Percentiles rank a stretch among this genome's conserved stretches.
Conservation (phyloP, 1,284 basidiomycete genomes). For the Dichomitus squalens region DNA sequence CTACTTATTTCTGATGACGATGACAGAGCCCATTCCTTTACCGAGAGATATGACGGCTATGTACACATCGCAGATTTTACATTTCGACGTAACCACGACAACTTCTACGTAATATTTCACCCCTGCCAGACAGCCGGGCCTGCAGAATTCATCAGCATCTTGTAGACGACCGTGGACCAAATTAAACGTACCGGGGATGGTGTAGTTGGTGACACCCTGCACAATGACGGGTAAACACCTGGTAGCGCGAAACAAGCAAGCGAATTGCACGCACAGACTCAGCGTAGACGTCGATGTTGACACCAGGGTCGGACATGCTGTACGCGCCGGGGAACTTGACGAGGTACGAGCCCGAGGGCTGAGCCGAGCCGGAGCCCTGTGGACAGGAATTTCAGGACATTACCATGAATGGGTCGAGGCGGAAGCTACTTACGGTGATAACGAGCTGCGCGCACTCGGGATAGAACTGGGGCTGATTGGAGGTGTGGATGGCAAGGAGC, state of each 20-base stretch:
- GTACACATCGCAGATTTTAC: too few species aligned
- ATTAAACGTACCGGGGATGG: slow-evolving; percentile 32
- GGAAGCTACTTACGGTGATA: slow-evolving; percentile 32
- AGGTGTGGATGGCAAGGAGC: slow-evolving; percentile 37
- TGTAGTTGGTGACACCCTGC: slow-evolving; percentile 38
- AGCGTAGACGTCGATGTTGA: slow-evolving; percentile 39
- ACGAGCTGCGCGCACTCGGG: slow-evolving; percentile 42
- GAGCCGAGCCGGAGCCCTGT: slow-evolving; percentile 32
- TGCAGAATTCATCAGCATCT: not conserved
- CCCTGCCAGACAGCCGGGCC: slow-evolving; percentile 33
- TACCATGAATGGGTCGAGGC: too few species aligned
- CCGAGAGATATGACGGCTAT: too few species aligned
- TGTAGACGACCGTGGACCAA: not conserved
- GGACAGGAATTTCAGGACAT: not conserved
- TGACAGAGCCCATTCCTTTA: too few species aligned
- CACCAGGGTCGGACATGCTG: slow-evolving; percentile 37
- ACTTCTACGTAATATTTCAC: slow-evolving; percentile 9
- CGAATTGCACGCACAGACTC: slow-evolving; percentile 17
- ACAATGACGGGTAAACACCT: not conserved
- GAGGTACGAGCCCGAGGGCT: slow-evolving; percentile 35
- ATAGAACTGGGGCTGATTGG: slow-evolving; percentile 41
- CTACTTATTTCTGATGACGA: too few species aligned
- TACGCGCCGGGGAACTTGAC: slow-evolving; percentile 43
- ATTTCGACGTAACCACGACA: not conserved
- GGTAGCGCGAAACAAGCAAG: not conserved